A percentile compares a stretch with the other conserved stretches of the same genome.
These are phyloP conservation scores for Lentinula sp. DNA, from an alignment of 768 basidiomycete species.

Conservation along the genomic window DNA sequence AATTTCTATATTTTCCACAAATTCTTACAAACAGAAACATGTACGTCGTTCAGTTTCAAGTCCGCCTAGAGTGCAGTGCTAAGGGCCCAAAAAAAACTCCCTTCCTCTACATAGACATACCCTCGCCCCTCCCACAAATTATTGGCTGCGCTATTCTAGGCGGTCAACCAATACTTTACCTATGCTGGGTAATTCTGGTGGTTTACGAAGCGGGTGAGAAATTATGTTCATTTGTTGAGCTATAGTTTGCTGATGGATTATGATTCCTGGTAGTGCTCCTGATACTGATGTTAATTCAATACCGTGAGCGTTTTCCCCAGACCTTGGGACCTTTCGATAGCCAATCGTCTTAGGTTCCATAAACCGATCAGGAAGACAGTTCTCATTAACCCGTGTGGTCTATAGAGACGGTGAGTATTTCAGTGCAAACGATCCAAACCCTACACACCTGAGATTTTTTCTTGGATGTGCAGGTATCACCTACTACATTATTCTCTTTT, in stretches of 20 bases:
- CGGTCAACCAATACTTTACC: not conserved
- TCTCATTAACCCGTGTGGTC: not conserved
- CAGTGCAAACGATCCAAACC: not conserved
- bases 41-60: constrained; percentile 5
- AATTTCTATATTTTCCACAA: constrained; percentile 1
- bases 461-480: not conserved
- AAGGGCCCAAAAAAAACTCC: not conserved
- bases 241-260: not conserved
- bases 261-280: not conserved
- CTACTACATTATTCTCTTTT: not conserved
- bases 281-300: not conserved
- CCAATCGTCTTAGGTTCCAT: not conserved
- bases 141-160: not conserved
- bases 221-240: not conserved
- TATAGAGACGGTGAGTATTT: not conserved
- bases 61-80: not conserved
- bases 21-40: constrained; percentile 6
- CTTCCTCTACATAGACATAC: not conserved
- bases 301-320: not conserved
- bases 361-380: not conserved
- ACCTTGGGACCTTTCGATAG: not conserved
- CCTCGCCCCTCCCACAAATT: not conserved
- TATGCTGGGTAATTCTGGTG: not conserved
- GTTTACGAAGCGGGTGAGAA: not conserved
- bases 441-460: not conserved